Evolutionary conservation across 2,329 filamentous ascomycete genomes (phyloP).

Genomic region (Amauroascus verrucosus): DNA sequence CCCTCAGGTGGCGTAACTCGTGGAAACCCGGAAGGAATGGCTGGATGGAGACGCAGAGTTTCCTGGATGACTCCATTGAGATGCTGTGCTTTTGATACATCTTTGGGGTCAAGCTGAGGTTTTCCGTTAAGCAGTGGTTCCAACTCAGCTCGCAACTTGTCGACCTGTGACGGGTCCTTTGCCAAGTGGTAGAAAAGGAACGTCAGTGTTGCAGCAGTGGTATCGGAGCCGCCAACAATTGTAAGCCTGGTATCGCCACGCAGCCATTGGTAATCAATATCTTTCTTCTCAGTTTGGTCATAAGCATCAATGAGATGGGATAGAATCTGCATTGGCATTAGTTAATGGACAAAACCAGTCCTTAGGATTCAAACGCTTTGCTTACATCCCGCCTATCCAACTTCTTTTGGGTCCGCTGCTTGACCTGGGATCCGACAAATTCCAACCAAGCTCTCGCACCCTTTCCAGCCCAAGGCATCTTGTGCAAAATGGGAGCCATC

Average conservation of each 20-base stretch:
- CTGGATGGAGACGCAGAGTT: slow-evolving; percentile 34
- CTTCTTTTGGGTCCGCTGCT: neutral
- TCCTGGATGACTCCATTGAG: slow-evolving; percentile 38
- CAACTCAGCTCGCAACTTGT: slow-evolving; percentile 22
- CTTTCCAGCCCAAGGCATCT: neutral
- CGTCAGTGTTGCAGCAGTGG: slow-evolving; percentile 26
- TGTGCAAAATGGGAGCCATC: slow-evolving; percentile 10
- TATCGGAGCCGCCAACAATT: neutral
- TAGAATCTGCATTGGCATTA: neutral
- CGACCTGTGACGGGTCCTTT: slow-evolving; percentile 21
- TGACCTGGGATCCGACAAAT: neutral
- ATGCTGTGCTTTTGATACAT: neutral
- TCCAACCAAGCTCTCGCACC: neutral
- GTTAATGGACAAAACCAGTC: neutral
- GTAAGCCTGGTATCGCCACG: neutral
- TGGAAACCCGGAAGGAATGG: slow-evolving; percentile 29
- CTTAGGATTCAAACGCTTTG: neutral
- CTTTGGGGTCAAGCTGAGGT: neutral
- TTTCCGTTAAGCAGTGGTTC: neutral
- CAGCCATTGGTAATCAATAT: neutral
- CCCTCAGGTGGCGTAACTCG: slow-evolving; percentile 30
- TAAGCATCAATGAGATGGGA: neutral
- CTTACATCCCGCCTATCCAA: neutral
- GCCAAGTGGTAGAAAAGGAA: slow-evolving; percentile 35
- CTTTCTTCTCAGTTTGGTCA: neutral